Percentiles rank a stretch among this genome's conserved stretches.
Evolutionary conservation across 2,329 filamentous ascomycete genomes (phyloP).

Genomic region (Diaporthe longicolla): DNA sequence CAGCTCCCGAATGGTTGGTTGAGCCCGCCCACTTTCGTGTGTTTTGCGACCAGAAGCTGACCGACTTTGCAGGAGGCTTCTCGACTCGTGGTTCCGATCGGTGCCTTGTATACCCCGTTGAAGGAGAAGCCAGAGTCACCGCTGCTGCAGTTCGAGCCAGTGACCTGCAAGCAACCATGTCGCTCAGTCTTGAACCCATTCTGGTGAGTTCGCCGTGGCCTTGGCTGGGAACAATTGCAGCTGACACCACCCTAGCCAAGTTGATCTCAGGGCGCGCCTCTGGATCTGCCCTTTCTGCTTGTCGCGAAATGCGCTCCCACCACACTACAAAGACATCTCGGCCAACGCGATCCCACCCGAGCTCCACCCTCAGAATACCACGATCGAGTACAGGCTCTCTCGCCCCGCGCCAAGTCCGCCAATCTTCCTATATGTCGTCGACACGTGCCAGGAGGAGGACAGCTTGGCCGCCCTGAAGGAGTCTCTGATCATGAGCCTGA

Average conservation of each 20-base stretch:
- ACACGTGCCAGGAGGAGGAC: constrained; percentile 91
- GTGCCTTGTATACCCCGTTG: constrained; percentile 92
- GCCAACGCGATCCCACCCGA: constrained; percentile 86
- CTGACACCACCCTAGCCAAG: constrained; percentile 70
- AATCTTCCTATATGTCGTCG: constrained; percentile 89
- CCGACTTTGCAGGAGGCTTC: constrained; percentile 82
- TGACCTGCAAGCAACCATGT: constrained; percentile 96
- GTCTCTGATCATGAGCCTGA: constrained; percentile 88
- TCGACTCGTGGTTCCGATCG: constrained; percentile 94
- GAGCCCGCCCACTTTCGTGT: constrained; percentile 8
- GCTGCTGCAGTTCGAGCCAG: constrained; percentile 93
- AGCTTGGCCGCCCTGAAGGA: constrained; percentile 87
- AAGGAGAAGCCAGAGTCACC: constrained; percentile 95
- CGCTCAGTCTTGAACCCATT: constrained; percentile 96
- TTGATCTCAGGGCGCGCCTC: constrained; percentile 85
- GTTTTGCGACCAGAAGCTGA: constrained; percentile 42
- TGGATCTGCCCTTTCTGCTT: constrained; percentile 94
- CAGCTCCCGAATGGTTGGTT: constrained; percentile 91
- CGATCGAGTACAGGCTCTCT: constrained; percentile 89
- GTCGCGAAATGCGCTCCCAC: constrained; percentile 84
- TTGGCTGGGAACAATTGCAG: constrained; percentile 29
- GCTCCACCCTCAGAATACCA: constrained; percentile 85
- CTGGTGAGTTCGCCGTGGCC: constrained; percentile 73
- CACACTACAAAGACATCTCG: constrained; percentile 92
- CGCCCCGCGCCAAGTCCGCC: constrained; percentile 87